Percentiles rank a stretch among this genome's conserved stretches.
These are phyloP conservation scores for Verticillium longisporum DNA, from an alignment of 2,329 filamentous ascomycete species.

Conservation along the genomic window DNA sequence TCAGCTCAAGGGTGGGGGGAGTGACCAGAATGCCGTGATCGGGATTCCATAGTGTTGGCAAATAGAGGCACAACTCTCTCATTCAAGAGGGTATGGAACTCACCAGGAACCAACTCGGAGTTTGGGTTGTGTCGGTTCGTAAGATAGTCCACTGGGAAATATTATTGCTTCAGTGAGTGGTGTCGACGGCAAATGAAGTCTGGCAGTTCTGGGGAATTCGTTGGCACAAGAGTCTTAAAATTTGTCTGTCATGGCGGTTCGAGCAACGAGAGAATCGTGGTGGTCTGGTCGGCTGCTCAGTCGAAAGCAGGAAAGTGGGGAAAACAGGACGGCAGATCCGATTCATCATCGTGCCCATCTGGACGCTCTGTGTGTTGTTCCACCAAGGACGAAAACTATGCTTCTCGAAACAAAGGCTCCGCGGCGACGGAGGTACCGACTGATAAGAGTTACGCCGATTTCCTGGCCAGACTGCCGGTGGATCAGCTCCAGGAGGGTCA, in stretches of 20 bases:
- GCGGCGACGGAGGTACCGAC: not conserved
- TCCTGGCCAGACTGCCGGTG: not conserved
- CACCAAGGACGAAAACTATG: not conserved
- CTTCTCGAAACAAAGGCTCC: not conserved
- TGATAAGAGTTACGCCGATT: not conserved
- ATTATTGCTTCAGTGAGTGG: not conserved
- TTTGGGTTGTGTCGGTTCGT: too few relatives aligned
- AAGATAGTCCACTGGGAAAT: too few relatives aligned
- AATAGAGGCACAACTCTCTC: too few relatives aligned
- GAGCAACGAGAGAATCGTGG: constrained; percentile 3
- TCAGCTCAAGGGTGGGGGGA: too few relatives aligned
- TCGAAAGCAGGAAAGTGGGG: constrained; percentile 11
- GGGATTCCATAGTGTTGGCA: too few relatives aligned
- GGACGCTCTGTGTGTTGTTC: not conserved
- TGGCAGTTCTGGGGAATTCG: not conserved
- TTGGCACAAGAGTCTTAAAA: constrained; percentile 9
- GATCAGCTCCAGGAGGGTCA: not conserved
- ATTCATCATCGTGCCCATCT: not conserved
- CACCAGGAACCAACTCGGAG: too few relatives aligned
- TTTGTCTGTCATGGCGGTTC: constrained; percentile 5
- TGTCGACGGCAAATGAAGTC: not conserved
- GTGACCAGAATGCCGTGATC: too few relatives aligned
- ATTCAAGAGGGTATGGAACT: too few relatives aligned
- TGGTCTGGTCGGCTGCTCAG: constrained; percentile 5
- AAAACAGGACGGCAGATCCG: not conserved